phyloP scores from a whole-genome alignment of 495 filamentous ascomycete species.

The Daldinia bambusicola region DNA sequence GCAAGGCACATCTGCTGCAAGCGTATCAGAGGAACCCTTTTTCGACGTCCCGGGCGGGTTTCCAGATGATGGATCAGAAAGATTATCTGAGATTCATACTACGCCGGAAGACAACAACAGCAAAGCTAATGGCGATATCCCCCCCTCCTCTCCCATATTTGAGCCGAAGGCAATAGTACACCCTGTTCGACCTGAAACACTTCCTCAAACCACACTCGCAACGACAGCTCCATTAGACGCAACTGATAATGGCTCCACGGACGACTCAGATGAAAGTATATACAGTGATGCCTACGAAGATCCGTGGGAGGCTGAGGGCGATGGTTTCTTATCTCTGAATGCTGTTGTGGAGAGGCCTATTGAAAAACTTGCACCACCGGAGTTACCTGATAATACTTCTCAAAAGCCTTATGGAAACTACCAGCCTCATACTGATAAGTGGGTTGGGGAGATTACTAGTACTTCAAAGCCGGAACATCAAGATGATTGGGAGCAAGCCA shows the following conservation, averaged over 20 bases:
- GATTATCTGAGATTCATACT: slow-evolving; percentile 3
- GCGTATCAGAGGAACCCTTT: slow-evolving; percentile 25
- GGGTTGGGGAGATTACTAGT: neutral
- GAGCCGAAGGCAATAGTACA: slow-evolving; percentile 36
- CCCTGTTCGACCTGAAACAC: slow-evolving; percentile 15
- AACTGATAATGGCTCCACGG: slow-evolving; percentile 22
- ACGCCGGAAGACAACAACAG: neutral
- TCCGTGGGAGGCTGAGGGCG: slow-evolving; percentile 71
- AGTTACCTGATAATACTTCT: slow-evolving; percentile 12
- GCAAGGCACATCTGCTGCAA: slow-evolving; percentile 11
- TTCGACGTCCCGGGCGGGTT: slow-evolving; percentile 59
- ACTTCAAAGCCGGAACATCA: slow-evolving; percentile 5
- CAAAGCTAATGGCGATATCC: neutral
- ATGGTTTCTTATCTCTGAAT: slow-evolving; percentile 84
- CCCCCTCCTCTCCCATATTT: slow-evolving; percentile 27
- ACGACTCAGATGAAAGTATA: slow-evolving; percentile 63
- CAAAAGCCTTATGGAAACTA: neutral
- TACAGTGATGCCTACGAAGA: slow-evolving; percentile 93
- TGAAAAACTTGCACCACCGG: slow-evolving; percentile 10
- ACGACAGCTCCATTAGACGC: slow-evolving; percentile 24
- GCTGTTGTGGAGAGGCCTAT: slow-evolving; percentile 77
- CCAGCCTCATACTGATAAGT: slow-evolving; percentile 3
- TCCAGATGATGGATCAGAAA: slow-evolving; percentile 53
- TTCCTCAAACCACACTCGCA: slow-evolving; percentile 42
- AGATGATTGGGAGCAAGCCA: slow-evolving; percentile 69